Conservation (phyloP, 2,329 filamentous ascomycete species). For the Triangularia setosa region DNA sequence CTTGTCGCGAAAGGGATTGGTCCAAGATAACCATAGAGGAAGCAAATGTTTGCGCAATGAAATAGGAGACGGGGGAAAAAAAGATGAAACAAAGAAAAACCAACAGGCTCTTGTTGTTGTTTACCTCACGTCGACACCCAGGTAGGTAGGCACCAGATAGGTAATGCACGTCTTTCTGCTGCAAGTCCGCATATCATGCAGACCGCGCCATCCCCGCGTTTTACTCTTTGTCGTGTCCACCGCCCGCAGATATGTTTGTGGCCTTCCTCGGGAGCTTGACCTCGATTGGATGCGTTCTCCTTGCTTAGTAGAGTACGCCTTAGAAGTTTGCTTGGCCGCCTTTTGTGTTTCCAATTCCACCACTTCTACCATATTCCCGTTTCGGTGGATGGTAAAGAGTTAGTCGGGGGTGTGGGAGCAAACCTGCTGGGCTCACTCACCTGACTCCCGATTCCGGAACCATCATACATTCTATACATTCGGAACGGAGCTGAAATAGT, state of each 20-base stretch:
- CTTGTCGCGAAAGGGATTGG: background rate
- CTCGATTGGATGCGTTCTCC: background rate
- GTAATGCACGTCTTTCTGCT: constrained; percentile 7
- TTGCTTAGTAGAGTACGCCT: background rate
- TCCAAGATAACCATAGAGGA: constrained; percentile 1
- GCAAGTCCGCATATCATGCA: background rate
- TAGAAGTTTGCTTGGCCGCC: background rate
- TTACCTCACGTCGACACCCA: constrained; percentile 6
- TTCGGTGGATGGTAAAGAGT: background rate
- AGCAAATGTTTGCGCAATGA: background rate
- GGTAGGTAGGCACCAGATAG: constrained; percentile 1
- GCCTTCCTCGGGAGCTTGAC: background rate
- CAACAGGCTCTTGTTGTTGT: constrained; percentile 9
- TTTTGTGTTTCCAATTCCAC: background rate
- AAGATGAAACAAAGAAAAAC: background rate
- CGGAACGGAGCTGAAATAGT: background rate
- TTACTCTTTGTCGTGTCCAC: background rate
- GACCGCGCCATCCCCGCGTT: background rate
- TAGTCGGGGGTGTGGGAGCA: background rate
- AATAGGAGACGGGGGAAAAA: constrained; percentile 1
- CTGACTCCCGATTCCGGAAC: background rate
- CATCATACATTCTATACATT: background rate
- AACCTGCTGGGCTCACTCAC: background rate
- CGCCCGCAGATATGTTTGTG: background rate
- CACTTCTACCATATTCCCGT: background rate